Evolutionary conservation across 2,329 filamentous ascomycete genomes (phyloP).

Genomic region (Diaporthe ampelina): DNA sequence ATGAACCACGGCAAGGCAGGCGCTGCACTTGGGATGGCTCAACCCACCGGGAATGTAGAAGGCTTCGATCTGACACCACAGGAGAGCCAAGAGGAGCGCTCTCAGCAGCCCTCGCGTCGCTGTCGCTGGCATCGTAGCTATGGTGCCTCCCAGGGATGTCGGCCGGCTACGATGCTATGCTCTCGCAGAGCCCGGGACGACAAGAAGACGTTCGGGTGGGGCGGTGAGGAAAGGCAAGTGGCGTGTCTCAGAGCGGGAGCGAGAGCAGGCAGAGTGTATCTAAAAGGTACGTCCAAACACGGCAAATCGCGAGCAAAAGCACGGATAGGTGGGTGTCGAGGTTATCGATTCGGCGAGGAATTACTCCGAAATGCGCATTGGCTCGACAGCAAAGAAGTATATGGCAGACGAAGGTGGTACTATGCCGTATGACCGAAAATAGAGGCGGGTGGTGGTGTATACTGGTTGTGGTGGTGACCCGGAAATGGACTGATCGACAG

Average conservation of each 20-base stretch:
- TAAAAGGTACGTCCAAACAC: not conserved
- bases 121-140: constrained; percentile 40
- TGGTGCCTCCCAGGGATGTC: constrained; percentile 6
- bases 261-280: not conserved
- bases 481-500: constrained; percentile 38
- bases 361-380: constrained; percentile 28
- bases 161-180: not conserved
- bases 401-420: constrained; percentile 11
- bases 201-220: not conserved
- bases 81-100: constrained; percentile 62
- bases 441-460: not conserved
- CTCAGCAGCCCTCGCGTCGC: constrained; percentile 49
- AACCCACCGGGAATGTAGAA: constrained; percentile 88
- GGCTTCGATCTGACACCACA: constrained; percentile 68
- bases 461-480: not conserved
- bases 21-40: constrained; percentile 4
- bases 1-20: not conserved
- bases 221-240: constrained; percentile 10
- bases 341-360: constrained; percentile 2
- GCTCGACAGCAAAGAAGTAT: not conserved
- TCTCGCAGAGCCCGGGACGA: constrained; percentile 10
- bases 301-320: not conserved
- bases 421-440: not conserved
- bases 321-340: not conserved
- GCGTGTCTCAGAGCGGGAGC: constrained; percentile 21